These are phyloP conservation scores for Rhizophagus sp. DNA, from an alignment of 192 early-diverging fungal genomes.

Conservation along the genomic window DNA sequence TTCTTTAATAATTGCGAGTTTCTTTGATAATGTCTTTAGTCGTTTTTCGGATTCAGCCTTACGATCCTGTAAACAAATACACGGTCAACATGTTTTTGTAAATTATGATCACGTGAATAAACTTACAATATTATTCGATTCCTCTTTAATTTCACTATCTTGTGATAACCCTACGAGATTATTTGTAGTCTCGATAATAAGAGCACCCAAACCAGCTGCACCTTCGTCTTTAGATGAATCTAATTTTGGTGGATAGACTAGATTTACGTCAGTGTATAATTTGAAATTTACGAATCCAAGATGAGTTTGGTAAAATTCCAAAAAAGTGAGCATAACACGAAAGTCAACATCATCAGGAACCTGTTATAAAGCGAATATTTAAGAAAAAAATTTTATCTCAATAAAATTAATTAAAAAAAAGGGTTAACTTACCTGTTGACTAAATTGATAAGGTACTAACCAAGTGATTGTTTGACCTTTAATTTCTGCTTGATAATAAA, in stretches of 20 bases:
- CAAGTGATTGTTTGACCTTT: slow-evolving; percentile 92
- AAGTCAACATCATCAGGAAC: slow-evolving; percentile 94
- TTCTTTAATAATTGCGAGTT: slow-evolving; percentile 15
- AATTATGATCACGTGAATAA: not conserved
- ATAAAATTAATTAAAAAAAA: slow-evolving; percentile 4
- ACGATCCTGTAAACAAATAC: not conserved
- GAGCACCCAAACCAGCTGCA: slow-evolving; percentile 66
- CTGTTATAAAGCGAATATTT: slow-evolving; percentile 39
- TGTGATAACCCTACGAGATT: slow-evolving; percentile 37
- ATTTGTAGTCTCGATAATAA: slow-evolving; percentile 61
- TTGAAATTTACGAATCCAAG: slow-evolving; percentile 94
- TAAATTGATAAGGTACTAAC: slow-evolving; percentile 96
- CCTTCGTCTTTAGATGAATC: slow-evolving; percentile 62
- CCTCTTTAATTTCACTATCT: slow-evolving; percentile 30
- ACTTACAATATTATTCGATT: not conserved
- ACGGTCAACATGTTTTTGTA: too few species aligned
- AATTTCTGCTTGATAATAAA: slow-evolving; percentile 99
- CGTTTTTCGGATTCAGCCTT: slow-evolving; percentile 22
- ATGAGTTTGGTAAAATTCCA: slow-evolving; percentile 93
- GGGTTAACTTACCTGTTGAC: slow-evolving; percentile 60
- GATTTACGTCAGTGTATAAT: slow-evolving; percentile 84
- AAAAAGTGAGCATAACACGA: slow-evolving; percentile 94
- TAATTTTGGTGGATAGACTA: slow-evolving; percentile 89
- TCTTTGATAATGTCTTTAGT: slow-evolving; percentile 17
- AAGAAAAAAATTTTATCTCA: not conserved